Evolutionary conservation across 1,284 basidiomycete species (phyloP), one percentile per base, ranked within the genome.

Genomic region (Rhodotorula sp.): DNA sequence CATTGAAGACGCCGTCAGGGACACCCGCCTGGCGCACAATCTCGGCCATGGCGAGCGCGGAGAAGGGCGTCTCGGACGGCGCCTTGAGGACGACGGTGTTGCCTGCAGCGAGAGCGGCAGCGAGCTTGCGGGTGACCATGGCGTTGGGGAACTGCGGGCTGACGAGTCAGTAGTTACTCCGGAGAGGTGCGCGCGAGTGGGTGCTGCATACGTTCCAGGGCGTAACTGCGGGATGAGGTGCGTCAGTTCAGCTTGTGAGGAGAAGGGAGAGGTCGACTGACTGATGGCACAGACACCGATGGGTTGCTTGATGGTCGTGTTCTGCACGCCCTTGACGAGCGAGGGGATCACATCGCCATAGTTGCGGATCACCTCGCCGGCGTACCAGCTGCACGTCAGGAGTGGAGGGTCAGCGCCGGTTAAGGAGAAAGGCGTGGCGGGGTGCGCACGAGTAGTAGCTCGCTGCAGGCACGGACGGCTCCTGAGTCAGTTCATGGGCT

Each of bases 71-170:
- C 83, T 99, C 96, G 2, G 94, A 88, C 3, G 97, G 90, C 5
- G 95, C 94, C 81, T 99, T 99, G 82, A 98, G 68, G 66, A 99
- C 95, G 2, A 89, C 87, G 0, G 96, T 98, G 82, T 97, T 99
- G 36, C 97, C 97, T 27, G 94, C 94, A 9, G 77, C 83, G 27
- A 99, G 87, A 25, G 93, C 93, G 39, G 94, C 90, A 27, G 88
- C 92, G 22, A 95, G 83, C 81, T 96, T 96, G 32, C 93, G 89
- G 0, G 91, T 91, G 60, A 94, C 91, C 91, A 97, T 97, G 0
- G 93, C 94, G 34, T 91, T 93, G 13, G 94, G 94, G 84, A 97
- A 96, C 73, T 78, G 53, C 27, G 60, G 9, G 27, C 44, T n/a
- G 27, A 0, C 37, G 22, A 22, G 56, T 51, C 25, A 46, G 44